Conservation (phyloP, 2,329 filamentous ascomycete species). For the Coniochaeta sp. region DNA sequence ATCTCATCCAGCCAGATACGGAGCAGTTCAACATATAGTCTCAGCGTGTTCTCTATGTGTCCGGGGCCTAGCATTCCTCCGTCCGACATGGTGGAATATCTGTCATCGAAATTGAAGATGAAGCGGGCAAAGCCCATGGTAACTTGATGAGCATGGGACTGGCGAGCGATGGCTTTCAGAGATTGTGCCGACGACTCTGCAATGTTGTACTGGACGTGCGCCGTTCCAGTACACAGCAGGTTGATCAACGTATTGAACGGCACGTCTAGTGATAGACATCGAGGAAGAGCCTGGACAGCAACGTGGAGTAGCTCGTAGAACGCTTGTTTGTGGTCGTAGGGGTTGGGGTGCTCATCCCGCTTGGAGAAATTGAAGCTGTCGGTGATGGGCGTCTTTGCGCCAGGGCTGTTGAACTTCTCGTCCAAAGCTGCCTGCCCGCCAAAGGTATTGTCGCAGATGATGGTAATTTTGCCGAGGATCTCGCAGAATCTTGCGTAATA, state of each 20-base stretch:
- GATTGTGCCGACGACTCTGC: slow-evolving; percentile 88
- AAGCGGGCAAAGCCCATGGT: slow-evolving; percentile 95
- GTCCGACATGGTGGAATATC: slow-evolving; percentile 96
- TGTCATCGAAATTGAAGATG: slow-evolving; percentile 97
- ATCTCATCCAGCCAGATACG: slow-evolving; percentile 99
- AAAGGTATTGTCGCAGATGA: slow-evolving; percentile 95
- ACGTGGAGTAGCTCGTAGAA: slow-evolving; percentile 96
- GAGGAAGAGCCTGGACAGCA: slow-evolving; percentile 86
- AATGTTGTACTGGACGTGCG: slow-evolving; percentile 88
- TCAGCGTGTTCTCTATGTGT: slow-evolving; percentile 90
- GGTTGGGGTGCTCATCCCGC: slow-evolving; percentile 67
- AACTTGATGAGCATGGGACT: slow-evolving; percentile 89
- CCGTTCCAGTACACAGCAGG: slow-evolving; percentile 89
- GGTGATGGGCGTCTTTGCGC: slow-evolving; percentile 89
- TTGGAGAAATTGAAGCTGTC: slow-evolving; percentile 89
- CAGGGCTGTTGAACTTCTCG: slow-evolving; percentile 83
- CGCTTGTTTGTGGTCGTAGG: slow-evolving; percentile 78
- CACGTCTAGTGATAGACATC: slow-evolving; percentile 86
- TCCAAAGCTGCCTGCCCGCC: slow-evolving; percentile 92
- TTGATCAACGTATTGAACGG: slow-evolving; percentile 93
- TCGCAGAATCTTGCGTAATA: slow-evolving; percentile 91
- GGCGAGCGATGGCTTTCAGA: slow-evolving; percentile 87
- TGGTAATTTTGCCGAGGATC: slow-evolving; percentile 89
- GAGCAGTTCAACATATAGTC: slow-evolving; percentile 86
- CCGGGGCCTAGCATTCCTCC: slow-evolving; percentile 90